Percentiles rank a stretch among this genome's conserved stretches.
These are phyloP conservation scores for Paraphoma sp. DNA, from an alignment of 2,329 filamentous ascomycete species.

Conservation along the genomic window DNA sequence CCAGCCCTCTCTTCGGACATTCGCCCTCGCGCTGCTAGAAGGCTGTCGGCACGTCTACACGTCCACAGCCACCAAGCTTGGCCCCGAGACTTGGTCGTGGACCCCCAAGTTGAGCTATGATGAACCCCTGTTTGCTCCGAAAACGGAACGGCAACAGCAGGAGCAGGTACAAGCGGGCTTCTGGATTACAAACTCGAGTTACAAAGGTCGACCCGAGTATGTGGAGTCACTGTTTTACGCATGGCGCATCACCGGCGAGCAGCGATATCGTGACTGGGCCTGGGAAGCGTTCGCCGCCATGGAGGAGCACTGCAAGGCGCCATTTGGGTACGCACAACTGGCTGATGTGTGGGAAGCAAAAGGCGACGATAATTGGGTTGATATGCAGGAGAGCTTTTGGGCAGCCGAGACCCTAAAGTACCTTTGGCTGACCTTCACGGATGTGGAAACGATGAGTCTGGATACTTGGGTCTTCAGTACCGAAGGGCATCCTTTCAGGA, in stretches of 20 bases:
- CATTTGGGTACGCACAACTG: constrained; percentile 48
- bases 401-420: constrained; percentile 52
- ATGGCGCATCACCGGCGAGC: constrained; percentile 49
- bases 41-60: constrained; percentile 48
- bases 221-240: constrained; percentile 51
- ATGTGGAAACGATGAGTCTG: constrained; percentile 45
- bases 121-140: constrained; percentile 36
- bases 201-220: constrained; percentile 49
- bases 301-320: constrained; percentile 47
- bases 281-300: constrained; percentile 50
- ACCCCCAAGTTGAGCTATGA: constrained; percentile 45
- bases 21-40: constrained; percentile 50
- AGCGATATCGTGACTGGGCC: constrained; percentile 50
- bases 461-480: constrained; percentile 55
- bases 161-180: constrained; percentile 41
- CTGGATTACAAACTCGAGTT: constrained; percentile 42
- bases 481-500: constrained; percentile 50
- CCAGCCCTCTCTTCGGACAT: constrained; percentile 39
- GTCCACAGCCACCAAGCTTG: constrained; percentile 47
- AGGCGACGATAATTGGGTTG: constrained; percentile 38
- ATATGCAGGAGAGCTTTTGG: constrained; percentile 50
- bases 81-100: constrained; percentile 50
- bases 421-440: constrained; percentile 48
- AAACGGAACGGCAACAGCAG: constrained; percentile 29
- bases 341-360: constrained; percentile 41